A percentile compares a stretch with the other conserved stretches of the same genome.
Conservation (phyloP, 2,329 filamentous ascomycete genomes). For the Ilyonectria mors-panacis region DNA sequence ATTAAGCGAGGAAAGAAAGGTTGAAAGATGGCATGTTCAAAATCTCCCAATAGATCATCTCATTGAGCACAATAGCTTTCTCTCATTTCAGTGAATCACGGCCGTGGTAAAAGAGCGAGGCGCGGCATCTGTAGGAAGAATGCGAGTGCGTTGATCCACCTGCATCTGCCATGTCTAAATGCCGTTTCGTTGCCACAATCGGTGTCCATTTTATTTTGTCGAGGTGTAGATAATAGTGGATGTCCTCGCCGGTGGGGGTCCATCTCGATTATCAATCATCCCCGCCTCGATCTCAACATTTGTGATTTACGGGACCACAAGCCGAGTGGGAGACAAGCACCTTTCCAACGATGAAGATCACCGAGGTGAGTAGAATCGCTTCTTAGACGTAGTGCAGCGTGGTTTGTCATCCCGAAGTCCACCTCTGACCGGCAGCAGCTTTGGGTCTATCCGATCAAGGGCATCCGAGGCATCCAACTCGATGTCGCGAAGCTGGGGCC, state of each 20-base stretch:
- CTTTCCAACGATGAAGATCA: slow-evolving; percentile 50
- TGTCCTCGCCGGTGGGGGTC: slow-evolving; percentile 22
- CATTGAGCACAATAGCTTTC: neutral
- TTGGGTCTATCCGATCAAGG: slow-evolving; percentile 83
- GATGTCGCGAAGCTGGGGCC: slow-evolving; percentile 67
- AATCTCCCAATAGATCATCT: neutral
- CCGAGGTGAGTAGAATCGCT: slow-evolving; percentile 40
- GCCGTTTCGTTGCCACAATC: neutral
- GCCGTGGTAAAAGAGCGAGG: neutral
- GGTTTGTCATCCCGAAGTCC: neutral
- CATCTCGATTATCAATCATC: slow-evolving; percentile 38
- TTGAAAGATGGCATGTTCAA: neutral
- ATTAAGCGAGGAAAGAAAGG: neutral
- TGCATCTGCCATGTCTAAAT: neutral
- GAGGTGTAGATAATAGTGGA: slow-evolving; percentile 19
- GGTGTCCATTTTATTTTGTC: slow-evolving; percentile 14
- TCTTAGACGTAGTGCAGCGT: no score
- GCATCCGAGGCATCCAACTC: slow-evolving; percentile 73
- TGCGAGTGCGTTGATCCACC: neutral
- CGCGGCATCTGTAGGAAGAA: neutral
- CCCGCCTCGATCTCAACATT: slow-evolving; percentile 10
- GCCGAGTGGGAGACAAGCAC: slow-evolving; percentile 27
- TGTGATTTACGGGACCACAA: slow-evolving; percentile 8
- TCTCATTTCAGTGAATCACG: slow-evolving; percentile 4
- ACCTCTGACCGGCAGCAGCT: slow-evolving; percentile 56